phyloP scores from a whole-genome alignment of 2,329 filamentous ascomycete species.

The Curvularia eragrostidis region DNA sequence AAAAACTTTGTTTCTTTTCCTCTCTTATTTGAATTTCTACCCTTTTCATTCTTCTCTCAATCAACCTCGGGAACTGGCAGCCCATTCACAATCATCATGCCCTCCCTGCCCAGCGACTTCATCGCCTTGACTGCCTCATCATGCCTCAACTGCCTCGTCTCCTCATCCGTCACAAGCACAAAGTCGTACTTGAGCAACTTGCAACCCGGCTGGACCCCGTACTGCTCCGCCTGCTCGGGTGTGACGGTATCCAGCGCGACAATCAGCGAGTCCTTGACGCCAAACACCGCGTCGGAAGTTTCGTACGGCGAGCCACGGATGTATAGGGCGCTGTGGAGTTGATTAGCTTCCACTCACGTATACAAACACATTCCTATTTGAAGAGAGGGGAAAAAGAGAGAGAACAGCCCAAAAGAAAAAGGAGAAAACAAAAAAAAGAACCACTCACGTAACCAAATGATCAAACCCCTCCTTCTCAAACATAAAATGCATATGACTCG shows the following conservation, averaged over 20 bases:
- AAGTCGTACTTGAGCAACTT: slow-evolving; percentile 76
- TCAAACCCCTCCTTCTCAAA: slow-evolving; percentile 67
- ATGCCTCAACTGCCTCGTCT: slow-evolving; percentile 71
- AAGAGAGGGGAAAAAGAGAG: too few species aligned
- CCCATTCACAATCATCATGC: slow-evolving; percentile 76
- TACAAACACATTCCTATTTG: not conserved
- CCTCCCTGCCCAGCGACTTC: slow-evolving; percentile 66
- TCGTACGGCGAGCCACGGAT: slow-evolving; percentile 80
- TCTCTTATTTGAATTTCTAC: not conserved
- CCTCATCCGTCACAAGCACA: slow-evolving; percentile 73
- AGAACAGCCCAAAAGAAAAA: too few species aligned
- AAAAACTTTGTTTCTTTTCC: not conserved
- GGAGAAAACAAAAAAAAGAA: not conserved
- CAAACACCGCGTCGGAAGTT: slow-evolving; percentile 83
- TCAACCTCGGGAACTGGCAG: slow-evolving; percentile 76
- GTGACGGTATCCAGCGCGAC: slow-evolving; percentile 38
- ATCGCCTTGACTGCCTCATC: slow-evolving; percentile 71
- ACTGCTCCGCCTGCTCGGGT: slow-evolving; percentile 37
- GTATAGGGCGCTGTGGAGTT: slow-evolving; percentile 69
- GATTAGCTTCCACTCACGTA: not conserved
- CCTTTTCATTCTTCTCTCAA: slow-evolving; percentile 31
- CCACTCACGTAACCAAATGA: slow-evolving; percentile 78
- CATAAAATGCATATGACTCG: slow-evolving; percentile 63
- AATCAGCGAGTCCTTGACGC: slow-evolving; percentile 79
- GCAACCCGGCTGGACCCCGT: slow-evolving; percentile 66